Percentiles rank a stretch among this genome's conserved stretches.
Evolutionary conservation across 257 asterid species (phyloP).

Genomic region (Fraxinus excelsior): DNA sequence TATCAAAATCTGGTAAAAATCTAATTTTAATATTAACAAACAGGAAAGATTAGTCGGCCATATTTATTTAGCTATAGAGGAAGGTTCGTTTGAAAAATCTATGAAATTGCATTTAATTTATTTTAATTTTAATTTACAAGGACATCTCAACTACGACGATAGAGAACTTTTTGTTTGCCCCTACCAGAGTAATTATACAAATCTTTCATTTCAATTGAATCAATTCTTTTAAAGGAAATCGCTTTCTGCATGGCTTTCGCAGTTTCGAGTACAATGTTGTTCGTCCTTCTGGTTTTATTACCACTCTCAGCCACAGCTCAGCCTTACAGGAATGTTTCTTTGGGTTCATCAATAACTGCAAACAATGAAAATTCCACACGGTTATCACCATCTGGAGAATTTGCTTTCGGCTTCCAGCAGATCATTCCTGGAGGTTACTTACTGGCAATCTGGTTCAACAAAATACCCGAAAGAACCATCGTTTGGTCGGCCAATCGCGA

Average conservation of each 20-base stretch:
- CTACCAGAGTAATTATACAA: too few relatives aligned
- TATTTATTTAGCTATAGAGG: too few relatives aligned
- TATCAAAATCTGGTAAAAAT: too few relatives aligned
- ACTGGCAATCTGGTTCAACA: constrained; percentile 25
- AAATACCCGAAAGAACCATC: constrained; percentile 16
- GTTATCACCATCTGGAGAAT: constrained; percentile 21
- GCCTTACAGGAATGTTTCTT: not conserved
- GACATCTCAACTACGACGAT: too few relatives aligned
- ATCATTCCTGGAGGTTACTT: not conserved
- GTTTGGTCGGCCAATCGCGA: constrained; percentile 30
- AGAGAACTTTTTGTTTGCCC: too few relatives aligned
- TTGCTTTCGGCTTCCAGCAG: constrained; percentile 19
- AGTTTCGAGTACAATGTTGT: not conserved
- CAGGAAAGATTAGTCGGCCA: too few relatives aligned
- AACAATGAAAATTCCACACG: not conserved
- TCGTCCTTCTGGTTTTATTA: not conserved
- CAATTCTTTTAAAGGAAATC: not conserved
- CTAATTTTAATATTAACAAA: too few relatives aligned
- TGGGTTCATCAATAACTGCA: constrained; percentile 20
- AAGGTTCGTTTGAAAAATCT: too few relatives aligned
- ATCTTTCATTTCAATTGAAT: not conserved
- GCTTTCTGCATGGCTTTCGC: not conserved
- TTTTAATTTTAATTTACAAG: too few relatives aligned
- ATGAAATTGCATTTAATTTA: too few relatives aligned
- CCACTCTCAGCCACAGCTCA: constrained; percentile 7